Base-by-base conservation (phyloP, 495 filamentous ascomycete species). In the Talaromyces proteolyticus region DNA sequence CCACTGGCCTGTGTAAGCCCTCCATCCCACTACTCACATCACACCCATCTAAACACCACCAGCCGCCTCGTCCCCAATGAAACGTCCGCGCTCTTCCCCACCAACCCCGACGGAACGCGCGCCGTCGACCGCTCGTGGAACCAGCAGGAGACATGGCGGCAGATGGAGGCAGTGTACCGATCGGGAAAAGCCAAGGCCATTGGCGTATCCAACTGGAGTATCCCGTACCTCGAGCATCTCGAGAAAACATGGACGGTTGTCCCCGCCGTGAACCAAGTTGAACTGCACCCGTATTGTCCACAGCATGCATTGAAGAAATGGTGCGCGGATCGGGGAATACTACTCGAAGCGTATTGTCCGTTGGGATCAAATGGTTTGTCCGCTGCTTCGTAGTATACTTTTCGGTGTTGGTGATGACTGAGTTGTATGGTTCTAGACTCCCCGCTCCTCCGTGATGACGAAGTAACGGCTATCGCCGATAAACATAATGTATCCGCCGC, bases 271-370 rank as follows among this genome's bases (percentile, higher is more conserved):
- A 91, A 91, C 66, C 87, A 91, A 67, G 84, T 91, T 53, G 87
- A 91, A 60, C 86, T 78, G 59, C 84, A 91, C 59, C 82, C 86
- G 1, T 91, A 89, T 62, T 70, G 89, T 40, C 87, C 89, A 63
- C 86, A 82, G 24, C 54, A 57, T 17, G 54, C 54, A n/a, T 22
- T 57, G 43, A 57, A 53, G 47, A 40, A 53, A 7, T 57, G 54
- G 54, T 57, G 54, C 16, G 51, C 44, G 16, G 29, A 48, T 21
- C 29, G 45, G 23, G 47, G 47, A 1, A 57, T 57, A 22, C 51
- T 57, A 29, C 54, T 57, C 22, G 54, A 57, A 25, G 54, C 54
- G n/a, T 57, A 57, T 41, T 57, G 39, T 12, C 54, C 54, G 22
- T 50, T 57, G 29, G 54, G 54, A 3, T 58, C 56, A 6, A 41